phyloP scores from a whole-genome alignment of 2,329 filamentous ascomycete species.

The Xylaria sp. region DNA sequence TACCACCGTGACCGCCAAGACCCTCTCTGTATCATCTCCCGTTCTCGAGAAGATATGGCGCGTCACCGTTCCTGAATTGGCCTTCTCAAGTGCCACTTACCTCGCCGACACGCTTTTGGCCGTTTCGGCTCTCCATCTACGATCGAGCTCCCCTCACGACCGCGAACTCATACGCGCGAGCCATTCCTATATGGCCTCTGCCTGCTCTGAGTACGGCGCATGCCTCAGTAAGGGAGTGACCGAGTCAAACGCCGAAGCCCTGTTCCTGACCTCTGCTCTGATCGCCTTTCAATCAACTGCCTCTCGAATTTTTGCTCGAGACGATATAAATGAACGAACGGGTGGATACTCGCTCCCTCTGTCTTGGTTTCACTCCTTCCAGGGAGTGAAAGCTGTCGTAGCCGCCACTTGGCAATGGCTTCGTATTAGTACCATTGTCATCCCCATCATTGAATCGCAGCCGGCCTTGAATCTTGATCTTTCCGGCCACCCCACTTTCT shows the following conservation, averaged over 20 bases:
- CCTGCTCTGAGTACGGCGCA: conserved; percentile 69
- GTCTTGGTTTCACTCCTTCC: conserved; percentile 74
- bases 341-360: conserved; percentile 67
- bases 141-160: conserved; percentile 67
- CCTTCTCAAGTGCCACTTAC: conserved; percentile 68
- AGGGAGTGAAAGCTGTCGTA: conserved; percentile 73
- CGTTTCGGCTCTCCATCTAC: conserved; percentile 71
- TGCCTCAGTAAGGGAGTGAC: conserved; percentile 67
- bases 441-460: conserved; percentile 72
- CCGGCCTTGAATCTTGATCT: conserved; percentile 71
- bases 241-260: conserved; percentile 68
- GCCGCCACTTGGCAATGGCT: conserved; percentile 73
- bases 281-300: conserved; percentile 76
- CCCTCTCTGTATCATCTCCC: conserved; percentile 65
- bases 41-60: conserved; percentile 68
- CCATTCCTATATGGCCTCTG: conserved; percentile 73
- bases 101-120: conserved; percentile 73
- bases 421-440: conserved; percentile 65
- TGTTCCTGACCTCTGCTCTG: conserved; percentile 71
- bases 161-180: conserved; percentile 69
- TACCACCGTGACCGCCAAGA: conserved; percentile 69
- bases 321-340: conserved; percentile 59
- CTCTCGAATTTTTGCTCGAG: conserved; percentile 69
- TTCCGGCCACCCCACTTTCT: conserved; percentile 66
- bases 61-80: conserved; percentile 68